phyloP scores from a whole-genome alignment of 1,139 yeast species.

The Yamadazyma epiphylla region DNA sequence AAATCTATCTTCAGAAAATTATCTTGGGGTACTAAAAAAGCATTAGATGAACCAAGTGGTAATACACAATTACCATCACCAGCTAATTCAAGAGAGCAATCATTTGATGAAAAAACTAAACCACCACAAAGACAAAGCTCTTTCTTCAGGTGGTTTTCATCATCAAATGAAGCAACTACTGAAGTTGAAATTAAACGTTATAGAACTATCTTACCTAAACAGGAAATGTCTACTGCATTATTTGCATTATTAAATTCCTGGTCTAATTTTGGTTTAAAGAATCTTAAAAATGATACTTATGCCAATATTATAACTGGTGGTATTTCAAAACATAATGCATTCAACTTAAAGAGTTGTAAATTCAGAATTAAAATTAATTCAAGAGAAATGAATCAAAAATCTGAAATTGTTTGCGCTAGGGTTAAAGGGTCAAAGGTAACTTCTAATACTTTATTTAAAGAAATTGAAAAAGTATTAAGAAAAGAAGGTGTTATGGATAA shows the following conservation, averaged over 20 bases:
- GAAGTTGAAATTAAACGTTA: slow-evolving; percentile 34
- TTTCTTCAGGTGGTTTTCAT: slow-evolving; percentile 45
- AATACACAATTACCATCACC: slow-evolving; percentile 37
- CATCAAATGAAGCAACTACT: slow-evolving; percentile 13
- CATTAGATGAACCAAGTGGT: slow-evolving; percentile 18
- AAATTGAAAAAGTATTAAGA: slow-evolving; percentile 43
- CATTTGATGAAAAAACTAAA: slow-evolving; percentile 28
- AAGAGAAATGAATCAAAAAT: slow-evolving; percentile 38
- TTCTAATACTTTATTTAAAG: slow-evolving; percentile 41
- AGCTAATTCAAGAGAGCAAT: slow-evolving; percentile 28
- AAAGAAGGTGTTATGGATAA: slow-evolving; percentile 46
- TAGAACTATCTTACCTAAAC: slow-evolving; percentile 44
- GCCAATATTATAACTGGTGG: slow-evolving; percentile 52
- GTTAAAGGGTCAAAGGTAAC: slow-evolving; percentile 44
- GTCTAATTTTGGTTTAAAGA: slow-evolving; percentile 67
- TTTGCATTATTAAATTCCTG: slow-evolving; percentile 61
- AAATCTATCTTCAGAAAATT: slow-evolving; percentile 60
- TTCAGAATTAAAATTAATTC: slow-evolving; percentile 53
- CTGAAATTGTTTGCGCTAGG: slow-evolving; percentile 44
- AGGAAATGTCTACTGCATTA: slow-evolving; percentile 63
- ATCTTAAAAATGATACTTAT: slow-evolving; percentile 45
- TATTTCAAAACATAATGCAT: slow-evolving; percentile 56
- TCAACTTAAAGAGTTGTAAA: slow-evolving; percentile 61
- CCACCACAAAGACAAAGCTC: slow-evolving; percentile 21
- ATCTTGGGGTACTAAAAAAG: slow-evolving; percentile 51